phyloP scores from a whole-genome alignment of 441 rosid genomes.

The Erysimum cheiri region DNA sequence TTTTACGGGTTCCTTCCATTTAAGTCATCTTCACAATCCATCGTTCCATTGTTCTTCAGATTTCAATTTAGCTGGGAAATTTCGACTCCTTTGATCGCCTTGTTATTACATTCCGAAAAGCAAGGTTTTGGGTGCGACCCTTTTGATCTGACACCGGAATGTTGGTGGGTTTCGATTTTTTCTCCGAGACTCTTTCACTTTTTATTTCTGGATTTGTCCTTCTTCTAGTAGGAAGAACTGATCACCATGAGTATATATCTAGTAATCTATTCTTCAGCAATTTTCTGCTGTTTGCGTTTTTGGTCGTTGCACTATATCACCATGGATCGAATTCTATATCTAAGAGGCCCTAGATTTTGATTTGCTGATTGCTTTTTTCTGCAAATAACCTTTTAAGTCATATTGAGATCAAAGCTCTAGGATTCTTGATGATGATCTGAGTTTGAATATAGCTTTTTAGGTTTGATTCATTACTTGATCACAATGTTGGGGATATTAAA shows the following conservation, averaged over 20 bases:
- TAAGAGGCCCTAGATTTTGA: neutral
- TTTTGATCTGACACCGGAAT: constrained; percentile 30
- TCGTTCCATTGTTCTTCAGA: constrained; percentile 16
- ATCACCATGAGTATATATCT: constrained; percentile 22
- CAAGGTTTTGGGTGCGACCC: too few species aligned
- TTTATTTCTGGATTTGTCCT: neutral
- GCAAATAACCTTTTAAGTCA: neutral
- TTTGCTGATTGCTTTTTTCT: neutral
- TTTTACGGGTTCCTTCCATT: neutral
- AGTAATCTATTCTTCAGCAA: neutral
- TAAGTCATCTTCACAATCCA: neutral
- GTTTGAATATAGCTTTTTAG: constrained; percentile 12
- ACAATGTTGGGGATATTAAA: constrained; percentile 42
- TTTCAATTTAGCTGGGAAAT: constrained; percentile 3
- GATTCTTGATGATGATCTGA: constrained; percentile 21
- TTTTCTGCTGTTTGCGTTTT: constrained; percentile 18
- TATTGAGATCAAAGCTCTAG: constrained; percentile 13
- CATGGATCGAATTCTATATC: constrained; percentile 10
- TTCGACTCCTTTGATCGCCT: too few species aligned
- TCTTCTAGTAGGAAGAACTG: constrained; percentile 29
- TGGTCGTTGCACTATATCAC: constrained; percentile 7
- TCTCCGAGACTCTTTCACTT: neutral
- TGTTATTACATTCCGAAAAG: too few species aligned
- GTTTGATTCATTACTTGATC: constrained; percentile 21
- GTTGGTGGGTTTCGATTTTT: constrained; percentile 37